These are phyloP conservation scores for Puccinia coronata DNA, from an alignment of 1,284 basidiomycete species.

Conservation along the genomic window DNA sequence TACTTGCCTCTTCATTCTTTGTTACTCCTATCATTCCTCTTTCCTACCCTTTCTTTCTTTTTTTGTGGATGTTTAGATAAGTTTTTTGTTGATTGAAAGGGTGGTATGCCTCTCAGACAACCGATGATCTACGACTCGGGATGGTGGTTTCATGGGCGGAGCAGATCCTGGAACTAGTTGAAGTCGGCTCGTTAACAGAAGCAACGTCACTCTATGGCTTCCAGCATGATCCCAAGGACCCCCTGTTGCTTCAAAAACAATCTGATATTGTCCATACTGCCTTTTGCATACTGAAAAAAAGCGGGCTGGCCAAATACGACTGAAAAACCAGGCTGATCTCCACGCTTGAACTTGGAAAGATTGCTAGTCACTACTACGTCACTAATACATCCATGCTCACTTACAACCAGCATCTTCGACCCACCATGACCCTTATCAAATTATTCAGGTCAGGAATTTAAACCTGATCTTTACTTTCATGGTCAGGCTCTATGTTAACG, in stretches of 20 bases:
- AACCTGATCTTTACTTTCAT: constrained; percentile 1
- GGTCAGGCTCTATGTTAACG: not conserved
- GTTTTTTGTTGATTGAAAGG: constrained; percentile 50
- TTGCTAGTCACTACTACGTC: constrained; percentile 96
- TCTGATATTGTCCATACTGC: constrained; percentile 88
- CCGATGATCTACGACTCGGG: constrained; percentile 71
- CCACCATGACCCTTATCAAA: constrained; percentile 84
- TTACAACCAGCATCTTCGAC: constrained; percentile 90
- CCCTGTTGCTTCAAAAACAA: constrained; percentile 81
- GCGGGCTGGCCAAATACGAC: constrained; percentile 90
- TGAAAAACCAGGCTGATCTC: constrained; percentile 84
- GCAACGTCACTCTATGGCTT: constrained; percentile 90
- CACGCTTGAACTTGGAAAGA: constrained; percentile 86
- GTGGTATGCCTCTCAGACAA: constrained; percentile 56
- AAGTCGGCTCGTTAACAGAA: constrained; percentile 80
- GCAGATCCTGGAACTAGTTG: constrained; percentile 78
- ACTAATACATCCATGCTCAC: constrained; percentile 94
- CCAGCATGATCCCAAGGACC: constrained; percentile 78
- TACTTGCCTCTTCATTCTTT: not conserved
- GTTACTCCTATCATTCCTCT: not conserved
- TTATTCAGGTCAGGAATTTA: constrained; percentile 66
- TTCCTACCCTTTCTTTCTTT: not conserved
- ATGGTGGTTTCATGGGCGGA: constrained; percentile 94
- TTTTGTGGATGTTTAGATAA: constrained; percentile 44
- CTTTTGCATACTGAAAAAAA: constrained; percentile 89